Evolutionary conservation across 768 basidiomycete genomes (phyloP).

Genomic region (Lyophyllum semitale): DNA sequence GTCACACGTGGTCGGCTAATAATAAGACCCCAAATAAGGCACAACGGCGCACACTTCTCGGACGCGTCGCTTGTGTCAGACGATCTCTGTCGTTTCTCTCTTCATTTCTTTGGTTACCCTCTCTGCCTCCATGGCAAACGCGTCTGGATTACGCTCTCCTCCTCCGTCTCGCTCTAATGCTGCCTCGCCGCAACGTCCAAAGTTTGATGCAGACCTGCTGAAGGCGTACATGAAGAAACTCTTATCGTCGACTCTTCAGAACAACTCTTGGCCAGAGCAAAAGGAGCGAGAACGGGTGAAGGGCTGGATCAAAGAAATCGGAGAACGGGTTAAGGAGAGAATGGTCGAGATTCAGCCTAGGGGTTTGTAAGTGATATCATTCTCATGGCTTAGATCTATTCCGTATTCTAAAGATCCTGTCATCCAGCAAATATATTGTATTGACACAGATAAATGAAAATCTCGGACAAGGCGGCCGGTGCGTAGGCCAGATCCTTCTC

Average conservation of each 20-base stretch:
- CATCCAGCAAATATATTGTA: constrained; percentile 79
- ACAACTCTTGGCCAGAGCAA: constrained; percentile 63
- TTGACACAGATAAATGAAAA: constrained; percentile 86
- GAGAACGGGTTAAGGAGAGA: constrained; percentile 81
- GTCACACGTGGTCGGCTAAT: constrained; percentile 21
- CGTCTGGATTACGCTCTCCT: constrained; percentile 59
- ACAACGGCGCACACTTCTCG: constrained; percentile 1
- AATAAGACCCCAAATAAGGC: constrained; percentile 17
- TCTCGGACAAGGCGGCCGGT: constrained; percentile 84
- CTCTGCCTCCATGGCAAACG: constrained; percentile 14
- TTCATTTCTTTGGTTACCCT: background rate
- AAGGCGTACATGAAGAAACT: constrained; percentile 84
- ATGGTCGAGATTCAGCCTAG: constrained; percentile 82
- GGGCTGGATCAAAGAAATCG: constrained; percentile 81
- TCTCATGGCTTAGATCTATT: constrained; percentile 3
- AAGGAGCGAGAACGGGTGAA: constrained; percentile 72
- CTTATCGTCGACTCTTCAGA: constrained; percentile 67
- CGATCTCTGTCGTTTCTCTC: constrained; percentile 1
- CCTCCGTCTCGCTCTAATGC: constrained; percentile 62
- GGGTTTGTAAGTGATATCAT: constrained; percentile 66
- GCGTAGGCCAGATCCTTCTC: constrained; percentile 27
- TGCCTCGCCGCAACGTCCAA: constrained; percentile 52
- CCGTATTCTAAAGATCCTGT: constrained; percentile 13
- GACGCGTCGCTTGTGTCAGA: constrained; percentile 10
- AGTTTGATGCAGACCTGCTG: constrained; percentile 75